phyloP scores from a whole-genome alignment of 192 early-diverging fungal species.

The Funneliformis geosporum region DNA sequence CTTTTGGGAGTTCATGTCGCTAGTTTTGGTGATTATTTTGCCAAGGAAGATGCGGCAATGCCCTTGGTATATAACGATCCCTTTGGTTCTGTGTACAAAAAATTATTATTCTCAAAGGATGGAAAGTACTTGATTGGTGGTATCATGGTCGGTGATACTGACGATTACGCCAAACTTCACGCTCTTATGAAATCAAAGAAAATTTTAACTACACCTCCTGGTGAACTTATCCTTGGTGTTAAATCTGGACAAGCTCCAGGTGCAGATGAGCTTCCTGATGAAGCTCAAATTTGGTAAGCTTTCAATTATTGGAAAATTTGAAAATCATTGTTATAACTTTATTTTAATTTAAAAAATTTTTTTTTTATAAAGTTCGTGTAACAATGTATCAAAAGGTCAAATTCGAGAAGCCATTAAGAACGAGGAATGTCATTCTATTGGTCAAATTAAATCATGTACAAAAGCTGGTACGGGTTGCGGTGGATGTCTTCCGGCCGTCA shows the following conservation, averaged over 20 bases:
- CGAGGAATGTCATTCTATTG: conserved; percentile 49
- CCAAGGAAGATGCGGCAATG: conserved; percentile 37
- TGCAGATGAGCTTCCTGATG: conserved; percentile 60
- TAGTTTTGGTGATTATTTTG: conserved; percentile 71
- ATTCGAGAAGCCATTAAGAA: conserved; percentile 48
- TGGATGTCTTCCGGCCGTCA: conserved; percentile 62
- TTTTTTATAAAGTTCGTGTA: conserved; percentile 52
- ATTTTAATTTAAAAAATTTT: not conserved
- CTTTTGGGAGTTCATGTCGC: conserved; percentile 70
- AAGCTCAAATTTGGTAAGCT: conserved; percentile 61
- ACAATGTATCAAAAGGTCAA: conserved; percentile 66
- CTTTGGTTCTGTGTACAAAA: conserved; percentile 63
- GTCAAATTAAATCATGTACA: conserved; percentile 60
- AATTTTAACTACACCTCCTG: conserved; percentile 49
- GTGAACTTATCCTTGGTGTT: conserved; percentile 57
- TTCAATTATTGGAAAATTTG: no score
- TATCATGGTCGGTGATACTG: conserved; percentile 69
- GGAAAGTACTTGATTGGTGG: conserved; percentile 68
- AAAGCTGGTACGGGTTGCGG: conserved; percentile 64
- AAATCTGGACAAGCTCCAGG: conserved; percentile 41
- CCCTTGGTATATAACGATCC: conserved; percentile 54
- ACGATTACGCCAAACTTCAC: conserved; percentile 64
- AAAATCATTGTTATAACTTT: no score
- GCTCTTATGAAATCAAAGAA: conserved; percentile 54
- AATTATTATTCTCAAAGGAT: conserved; percentile 60